Conservation (phyloP, 352 stramenopile genomes). For the Vaucheria bursata region DNA sequence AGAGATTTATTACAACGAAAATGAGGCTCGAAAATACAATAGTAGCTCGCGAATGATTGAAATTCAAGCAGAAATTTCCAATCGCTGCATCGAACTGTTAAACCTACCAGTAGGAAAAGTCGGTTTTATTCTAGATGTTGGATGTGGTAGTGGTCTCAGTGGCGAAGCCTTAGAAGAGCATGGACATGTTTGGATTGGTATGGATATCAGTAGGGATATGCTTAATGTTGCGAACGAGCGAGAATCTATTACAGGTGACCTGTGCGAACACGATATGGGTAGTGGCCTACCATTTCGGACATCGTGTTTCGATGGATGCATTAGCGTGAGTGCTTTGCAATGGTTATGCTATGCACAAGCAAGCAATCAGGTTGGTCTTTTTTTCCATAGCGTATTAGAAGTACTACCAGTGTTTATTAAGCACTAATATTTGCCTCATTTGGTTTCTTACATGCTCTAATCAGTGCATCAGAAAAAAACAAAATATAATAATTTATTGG, state of each 20-base stretch:
- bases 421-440: no score
- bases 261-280: constrained; percentile 90
- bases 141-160: constrained; percentile 49
- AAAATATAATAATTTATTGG: no score
- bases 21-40: constrained; percentile 65
- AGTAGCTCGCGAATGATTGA: constrained; percentile 53
- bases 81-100: constrained; percentile 46
- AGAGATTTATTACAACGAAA: constrained; percentile 43
- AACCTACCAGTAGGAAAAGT: constrained; percentile 48
- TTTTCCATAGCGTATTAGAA: no score
- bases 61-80: constrained; percentile 47
- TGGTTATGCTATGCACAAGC: constrained; percentile 99
- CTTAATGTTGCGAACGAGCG: constrained; percentile 92
- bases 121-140: constrained; percentile 63
- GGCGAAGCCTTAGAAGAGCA: constrained; percentile 44
- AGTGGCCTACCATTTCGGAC: constrained; percentile 92
- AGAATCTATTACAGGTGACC: constrained; percentile 57
- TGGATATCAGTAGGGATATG: constrained; percentile 95
- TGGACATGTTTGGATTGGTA: constrained; percentile 93
- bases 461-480: no score
- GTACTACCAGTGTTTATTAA: no score
- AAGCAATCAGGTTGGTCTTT: constrained; percentile 88
- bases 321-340: constrained; percentile 99
- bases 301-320: constrained; percentile 94
- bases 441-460: no score